Evolutionary conservation across 140 eudicot species (phyloP).

Genomic region (Erigeron philadelphicus): DNA sequence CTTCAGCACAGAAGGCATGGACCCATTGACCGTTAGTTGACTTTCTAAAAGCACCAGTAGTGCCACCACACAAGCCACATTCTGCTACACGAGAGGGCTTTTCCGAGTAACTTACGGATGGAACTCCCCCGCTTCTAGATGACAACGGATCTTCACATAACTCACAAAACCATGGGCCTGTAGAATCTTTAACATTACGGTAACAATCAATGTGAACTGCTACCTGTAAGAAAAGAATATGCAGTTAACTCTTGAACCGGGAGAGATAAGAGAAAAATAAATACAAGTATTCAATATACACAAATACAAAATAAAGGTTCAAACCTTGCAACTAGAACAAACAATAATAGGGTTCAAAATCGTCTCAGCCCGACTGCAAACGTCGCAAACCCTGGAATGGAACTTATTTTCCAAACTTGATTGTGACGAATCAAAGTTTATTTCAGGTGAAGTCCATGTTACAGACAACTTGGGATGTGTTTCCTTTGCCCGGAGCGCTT

Average conservation of each 20-base stretch:
- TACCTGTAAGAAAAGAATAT: slow-evolving; percentile 44
- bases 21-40: slow-evolving; percentile 84
- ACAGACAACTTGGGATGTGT: slow-evolving; percentile 50
- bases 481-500: slow-evolving; percentile 55
- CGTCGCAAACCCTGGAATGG: slow-evolving; percentile 66
- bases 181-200: slow-evolving; percentile 60
- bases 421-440: slow-evolving; percentile 40
- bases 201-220: slow-evolving; percentile 94
- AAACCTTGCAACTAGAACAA: slow-evolving; percentile 94
- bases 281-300: not conserved
- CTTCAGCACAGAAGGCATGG: slow-evolving; percentile 98
- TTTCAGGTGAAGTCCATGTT: slow-evolving; percentile 48
- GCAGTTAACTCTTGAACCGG: slow-evolving; percentile 6
- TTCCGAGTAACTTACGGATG: slow-evolving; percentile 31
- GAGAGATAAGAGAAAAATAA: not conserved
- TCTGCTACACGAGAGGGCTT: slow-evolving; percentile 34
- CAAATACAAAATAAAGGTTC: not conserved
- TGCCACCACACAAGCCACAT: slow-evolving; percentile 79
- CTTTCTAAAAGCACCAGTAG: slow-evolving; percentile 92
- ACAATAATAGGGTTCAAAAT: slow-evolving; percentile 62
- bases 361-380: slow-evolving; percentile 80
- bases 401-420: slow-evolving; percentile 41
- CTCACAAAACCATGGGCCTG: slow-evolving; percentile 98
- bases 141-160: slow-evolving; percentile 70
- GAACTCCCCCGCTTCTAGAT: slow-evolving; percentile 46